phyloP scores from a whole-genome alignment of 192 early-diverging fungal species.

The Neocallimastix lanati region DNA sequence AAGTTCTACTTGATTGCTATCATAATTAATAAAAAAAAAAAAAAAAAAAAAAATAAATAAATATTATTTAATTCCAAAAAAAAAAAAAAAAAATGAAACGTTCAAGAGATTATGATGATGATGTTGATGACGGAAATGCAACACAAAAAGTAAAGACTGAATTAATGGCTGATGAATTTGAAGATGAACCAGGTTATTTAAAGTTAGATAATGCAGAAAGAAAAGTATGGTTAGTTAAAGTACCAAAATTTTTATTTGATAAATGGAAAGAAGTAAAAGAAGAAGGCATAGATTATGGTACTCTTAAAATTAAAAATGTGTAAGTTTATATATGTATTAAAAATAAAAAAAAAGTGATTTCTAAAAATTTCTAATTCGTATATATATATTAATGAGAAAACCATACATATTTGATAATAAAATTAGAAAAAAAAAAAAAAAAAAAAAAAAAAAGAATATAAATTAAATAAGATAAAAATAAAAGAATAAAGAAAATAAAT shows the following conservation, averaged over 20 bases:
- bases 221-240: slow-evolving; percentile 88
- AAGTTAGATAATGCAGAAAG: slow-evolving; percentile 39
- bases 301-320: slow-evolving; percentile 51
- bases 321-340: not conserved
- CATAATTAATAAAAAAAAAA: no score
- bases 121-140: not conserved
- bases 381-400: no score
- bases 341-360: not conserved
- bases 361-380: no score
- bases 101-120: not conserved
- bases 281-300: slow-evolving; percentile 55
- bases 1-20: no score
- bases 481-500: no score
- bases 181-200: slow-evolving; percentile 55
- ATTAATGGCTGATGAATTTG: slow-evolving; percentile 2
- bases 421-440: no score
- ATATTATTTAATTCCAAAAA: no score
- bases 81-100: not conserved
- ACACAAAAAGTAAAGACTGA: not conserved
- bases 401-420: no score
- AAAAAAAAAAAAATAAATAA: no score
- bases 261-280: slow-evolving; percentile 53
- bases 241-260: slow-evolving; percentile 74
- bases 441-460: no score
- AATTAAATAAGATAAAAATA: no score